Conservation (phyloP, 2,329 filamentous ascomycete species). For the Cadophora sp. region DNA sequence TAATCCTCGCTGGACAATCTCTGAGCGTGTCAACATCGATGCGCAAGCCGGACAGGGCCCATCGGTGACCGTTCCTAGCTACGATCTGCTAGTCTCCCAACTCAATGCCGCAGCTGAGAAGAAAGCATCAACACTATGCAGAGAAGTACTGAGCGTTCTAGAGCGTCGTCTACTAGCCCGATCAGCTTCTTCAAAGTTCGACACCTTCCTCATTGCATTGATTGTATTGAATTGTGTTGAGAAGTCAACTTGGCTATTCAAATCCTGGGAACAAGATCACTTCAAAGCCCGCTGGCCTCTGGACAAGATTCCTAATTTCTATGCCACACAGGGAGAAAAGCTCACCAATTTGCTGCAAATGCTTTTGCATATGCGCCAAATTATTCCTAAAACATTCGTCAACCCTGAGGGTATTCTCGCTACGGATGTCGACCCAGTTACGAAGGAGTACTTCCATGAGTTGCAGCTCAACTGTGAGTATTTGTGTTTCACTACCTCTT, state of each 20-base stretch:
- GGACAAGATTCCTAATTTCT: constrained; percentile 61
- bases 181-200: constrained; percentile 58
- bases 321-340: constrained; percentile 64
- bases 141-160: constrained; percentile 63
- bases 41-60: constrained; percentile 34
- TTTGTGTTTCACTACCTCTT: not conserved
- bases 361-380: constrained; percentile 66
- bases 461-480: constrained; percentile 64
- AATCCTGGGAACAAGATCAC: constrained; percentile 69
- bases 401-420: constrained; percentile 54
- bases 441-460: constrained; percentile 60
- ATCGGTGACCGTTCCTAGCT: constrained; percentile 44
- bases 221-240: constrained; percentile 71
- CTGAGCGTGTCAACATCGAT: constrained; percentile 30
- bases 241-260: constrained; percentile 73
- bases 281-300: constrained; percentile 62
- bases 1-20: constrained; percentile 64
- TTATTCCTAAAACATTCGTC: constrained; percentile 59
- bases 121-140: constrained; percentile 66
- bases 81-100: constrained; percentile 68
- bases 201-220: constrained; percentile 66
- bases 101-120: constrained; percentile 69
- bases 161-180: constrained; percentile 65
- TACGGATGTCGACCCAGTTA: constrained; percentile 49
- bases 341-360: constrained; percentile 66